A percentile compares a stretch with the other conserved stretches of the same genome.
phyloP scores from a whole-genome alignment of 2,329 filamentous ascomycete genomes.

The Gliomastix tumulicola region DNA sequence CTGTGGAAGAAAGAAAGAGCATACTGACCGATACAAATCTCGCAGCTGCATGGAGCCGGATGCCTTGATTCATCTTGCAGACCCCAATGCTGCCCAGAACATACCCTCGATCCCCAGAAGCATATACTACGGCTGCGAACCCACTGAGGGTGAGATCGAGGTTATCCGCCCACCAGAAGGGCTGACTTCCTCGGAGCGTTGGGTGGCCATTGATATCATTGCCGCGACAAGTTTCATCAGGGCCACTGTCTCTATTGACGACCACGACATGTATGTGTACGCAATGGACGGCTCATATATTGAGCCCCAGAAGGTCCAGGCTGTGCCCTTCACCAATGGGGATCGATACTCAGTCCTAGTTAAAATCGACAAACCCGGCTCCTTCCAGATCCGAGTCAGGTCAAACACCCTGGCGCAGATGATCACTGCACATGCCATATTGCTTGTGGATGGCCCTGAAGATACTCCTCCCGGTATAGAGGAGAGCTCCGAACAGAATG shows the following conservation, averaged over 20 bases:
- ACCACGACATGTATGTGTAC: conserved; percentile 45
- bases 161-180: conserved; percentile 31
- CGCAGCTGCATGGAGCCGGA: no score
- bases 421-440: conserved; percentile 41
- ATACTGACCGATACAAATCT: no score
- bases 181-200: conserved; percentile 21
- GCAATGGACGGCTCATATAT: conserved; percentile 49
- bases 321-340: conserved; percentile 39
- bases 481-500: conserved; percentile 6
- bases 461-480: no score
- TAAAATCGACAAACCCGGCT: conserved; percentile 34
- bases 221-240: conserved; percentile 40
- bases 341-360: conserved; percentile 41
- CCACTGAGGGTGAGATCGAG: conserved; percentile 34
- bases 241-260: conserved; percentile 39
- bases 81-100: not conserved
- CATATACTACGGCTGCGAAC: conserved; percentile 37
- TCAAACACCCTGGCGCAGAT: conserved; percentile 44
- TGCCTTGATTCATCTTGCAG: no score
- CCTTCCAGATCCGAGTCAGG: conserved; percentile 48
- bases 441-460: conserved; percentile 24
- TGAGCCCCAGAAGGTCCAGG: conserved; percentile 40
- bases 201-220: conserved; percentile 49
- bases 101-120: conserved; percentile 25
- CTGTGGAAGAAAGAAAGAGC: no score